Evolutionary conservation across 2,329 filamentous ascomycete species (phyloP).

Genomic region (Paecilomyces sp.): DNA sequence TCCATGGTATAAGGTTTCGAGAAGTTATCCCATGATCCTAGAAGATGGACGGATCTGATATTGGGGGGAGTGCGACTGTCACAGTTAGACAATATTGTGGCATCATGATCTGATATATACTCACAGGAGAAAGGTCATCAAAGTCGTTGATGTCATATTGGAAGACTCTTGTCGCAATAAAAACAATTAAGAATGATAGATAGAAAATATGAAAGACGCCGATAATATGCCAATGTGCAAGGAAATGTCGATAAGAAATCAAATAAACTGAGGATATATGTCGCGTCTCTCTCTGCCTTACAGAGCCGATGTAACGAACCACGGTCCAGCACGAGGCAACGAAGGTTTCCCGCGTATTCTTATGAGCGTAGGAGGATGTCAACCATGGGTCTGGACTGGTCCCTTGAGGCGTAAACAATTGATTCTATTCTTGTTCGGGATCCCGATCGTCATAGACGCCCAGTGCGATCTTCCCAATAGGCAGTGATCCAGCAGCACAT

Average conservation of each 20-base stretch:
- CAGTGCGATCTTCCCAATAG: not conserved
- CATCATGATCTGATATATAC: not conserved
- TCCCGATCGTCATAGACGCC: not conserved
- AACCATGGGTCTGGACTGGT: not conserved
- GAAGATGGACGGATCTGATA: conserved; percentile 61
- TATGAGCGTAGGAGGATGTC: not conserved
- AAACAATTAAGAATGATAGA: not conserved
- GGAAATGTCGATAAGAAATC: not conserved
- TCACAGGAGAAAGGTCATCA: conserved; percentile 13
- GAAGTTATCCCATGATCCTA: conserved; percentile 97
- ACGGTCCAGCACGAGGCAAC: not conserved
- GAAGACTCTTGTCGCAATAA: not conserved
- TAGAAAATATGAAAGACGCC: not conserved
- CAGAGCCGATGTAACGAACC: not conserved
- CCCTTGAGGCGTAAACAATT: not conserved
- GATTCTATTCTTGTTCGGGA: not conserved
- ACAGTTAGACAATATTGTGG: conserved; percentile 10
- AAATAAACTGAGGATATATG: not conserved
- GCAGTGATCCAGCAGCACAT: not conserved
- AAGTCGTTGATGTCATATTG: conserved; percentile 9
- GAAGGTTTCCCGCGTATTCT: not conserved
- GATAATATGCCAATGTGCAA: not conserved
- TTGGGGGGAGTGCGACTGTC: conserved; percentile 29
- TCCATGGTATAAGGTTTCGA: conserved; percentile 70
- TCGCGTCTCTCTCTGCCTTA: not conserved